Base-by-base conservation (phyloP, 495 filamentous ascomycete species). In the Tirmania nivea region DNA sequence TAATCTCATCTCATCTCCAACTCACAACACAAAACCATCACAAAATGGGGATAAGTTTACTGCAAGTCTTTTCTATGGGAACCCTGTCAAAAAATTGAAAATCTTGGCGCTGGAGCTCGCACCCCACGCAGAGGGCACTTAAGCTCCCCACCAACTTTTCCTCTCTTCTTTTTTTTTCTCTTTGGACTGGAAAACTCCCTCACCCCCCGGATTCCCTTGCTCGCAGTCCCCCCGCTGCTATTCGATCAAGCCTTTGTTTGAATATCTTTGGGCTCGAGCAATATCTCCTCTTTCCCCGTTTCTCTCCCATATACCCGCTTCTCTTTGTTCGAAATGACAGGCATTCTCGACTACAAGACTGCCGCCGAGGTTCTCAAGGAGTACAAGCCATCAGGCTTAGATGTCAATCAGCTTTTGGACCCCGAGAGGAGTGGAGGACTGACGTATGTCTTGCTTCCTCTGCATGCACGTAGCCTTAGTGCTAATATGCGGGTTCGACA, bases 381-480 rank as follows among this genome's bases (percentile, higher is more conserved):
- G 51, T 95, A 94, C 65, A 54, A 73, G 35, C 71, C 70, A 57
- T 90, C 96, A 78, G 90, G 90, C 55, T 77, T 99, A 56, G 79
- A 83, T 67, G 78, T 84, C 57, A 72, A 81, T 58, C 78, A 82
- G 49, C 72, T 99, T 49, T 73, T 95, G 55, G 84, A 95, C 70
- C 85, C 89, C 49, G 83, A 80, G 68, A 79, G 74, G 63, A 78
- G 83, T 65, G 90, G 90, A 56, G 90, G 90, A 55, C 73, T 99
- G 67, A 95, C 90, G 51, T 85, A 80, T 78, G 75, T 78, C 77
- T 60, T 80, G 77, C 65, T 77, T 83, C 60, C 76, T 74, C 80
- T 75, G 62, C 37, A 10, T 17, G 25, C 19, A 19, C 36, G 12
- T 50, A 3, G 14, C 6, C 50, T 56, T 14, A 54, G 34, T 48